phyloP scores from a whole-genome alignment of 352 stramenopile species.

The Pythium rishiriense region DNA sequence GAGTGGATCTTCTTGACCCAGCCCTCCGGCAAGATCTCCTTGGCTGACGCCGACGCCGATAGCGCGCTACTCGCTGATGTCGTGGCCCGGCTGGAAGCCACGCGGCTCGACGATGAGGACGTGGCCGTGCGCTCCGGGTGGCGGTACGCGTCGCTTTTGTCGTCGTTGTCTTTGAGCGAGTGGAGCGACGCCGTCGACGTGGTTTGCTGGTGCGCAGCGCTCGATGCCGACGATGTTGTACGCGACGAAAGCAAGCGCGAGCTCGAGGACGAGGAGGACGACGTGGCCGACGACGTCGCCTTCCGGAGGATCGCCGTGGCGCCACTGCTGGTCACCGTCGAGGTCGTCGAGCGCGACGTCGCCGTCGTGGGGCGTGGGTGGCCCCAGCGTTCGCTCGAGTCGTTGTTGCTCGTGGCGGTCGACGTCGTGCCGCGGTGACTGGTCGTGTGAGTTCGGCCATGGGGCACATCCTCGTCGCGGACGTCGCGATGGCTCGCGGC shows the following conservation, averaged over 20 bases:
- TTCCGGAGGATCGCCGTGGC: constrained; percentile 35
- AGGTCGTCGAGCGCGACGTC: not conserved
- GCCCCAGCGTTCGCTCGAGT: constrained; percentile 51
- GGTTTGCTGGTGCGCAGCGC: constrained; percentile 28
- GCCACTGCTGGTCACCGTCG: constrained; percentile 32
- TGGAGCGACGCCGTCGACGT: constrained; percentile 25
- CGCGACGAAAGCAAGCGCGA: constrained; percentile 18
- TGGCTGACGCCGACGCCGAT: constrained; percentile 29
- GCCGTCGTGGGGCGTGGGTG: constrained; percentile 36
- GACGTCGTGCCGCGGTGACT: constrained; percentile 32
- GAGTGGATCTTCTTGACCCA: constrained; percentile 76
- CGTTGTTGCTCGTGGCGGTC: constrained; percentile 36
- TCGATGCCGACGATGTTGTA: constrained; percentile 6
- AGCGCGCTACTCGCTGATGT: constrained; percentile 13
- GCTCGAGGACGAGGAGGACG: constrained; percentile 18
- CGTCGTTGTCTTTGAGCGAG: constrained; percentile 27
- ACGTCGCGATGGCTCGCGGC: constrained; percentile 18
- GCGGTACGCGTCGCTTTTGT: constrained; percentile 37
- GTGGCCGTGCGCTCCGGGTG: constrained; percentile 28
- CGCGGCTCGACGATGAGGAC: not conserved
- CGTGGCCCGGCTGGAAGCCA: not conserved
- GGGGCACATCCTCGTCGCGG: constrained; percentile 15
- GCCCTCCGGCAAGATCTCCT: constrained; percentile 59
- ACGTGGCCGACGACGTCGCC: constrained; percentile 23
- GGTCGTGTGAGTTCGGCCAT: not conserved